Evolutionary conservation across 192 early-diverging fungal species (phyloP).

Genomic region (Gigaspora rosea): DNA sequence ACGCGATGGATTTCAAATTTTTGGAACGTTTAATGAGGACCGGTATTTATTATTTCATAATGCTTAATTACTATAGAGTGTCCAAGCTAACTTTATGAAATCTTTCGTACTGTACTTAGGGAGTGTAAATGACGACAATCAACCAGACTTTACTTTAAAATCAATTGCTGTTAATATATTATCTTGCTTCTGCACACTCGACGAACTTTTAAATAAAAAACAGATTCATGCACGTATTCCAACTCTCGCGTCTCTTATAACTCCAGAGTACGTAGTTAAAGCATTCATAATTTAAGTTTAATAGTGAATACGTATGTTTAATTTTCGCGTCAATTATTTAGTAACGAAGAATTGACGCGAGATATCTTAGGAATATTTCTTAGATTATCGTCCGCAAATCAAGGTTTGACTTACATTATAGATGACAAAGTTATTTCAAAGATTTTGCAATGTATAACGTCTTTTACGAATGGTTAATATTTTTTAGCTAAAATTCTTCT

Average conservation of each 20-base stretch:
- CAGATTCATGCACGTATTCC: constrained; percentile 41
- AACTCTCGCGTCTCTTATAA: constrained; percentile 35
- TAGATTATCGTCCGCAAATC: constrained; percentile 32
- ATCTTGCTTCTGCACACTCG: constrained; percentile 40
- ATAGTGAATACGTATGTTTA: not conserved
- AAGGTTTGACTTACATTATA: constrained; percentile 35
- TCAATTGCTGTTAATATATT: constrained; percentile 47
- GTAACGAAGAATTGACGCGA: constrained; percentile 35
- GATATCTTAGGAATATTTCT: constrained; percentile 43
- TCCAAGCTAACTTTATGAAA: not conserved
- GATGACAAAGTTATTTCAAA: constrained; percentile 36
- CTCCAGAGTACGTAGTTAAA: constrained; percentile 35
- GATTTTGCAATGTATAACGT: constrained; percentile 35
- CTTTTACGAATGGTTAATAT: constrained; percentile 33
- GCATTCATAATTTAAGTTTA: not conserved
- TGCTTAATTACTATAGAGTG: not conserved
- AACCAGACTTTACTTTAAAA: constrained; percentile 41
- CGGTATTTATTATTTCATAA: constrained; percentile 34
- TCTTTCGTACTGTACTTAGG: constrained; percentile 3
- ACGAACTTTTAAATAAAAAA: constrained; percentile 29
- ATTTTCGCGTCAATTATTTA: not conserved
- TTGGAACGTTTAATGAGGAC: constrained; percentile 50
- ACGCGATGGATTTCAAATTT: constrained; percentile 55
- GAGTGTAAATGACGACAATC: constrained; percentile 26
- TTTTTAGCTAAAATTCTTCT: not conserved